A percentile compares a stretch with the other conserved stretches of the same genome.
Conservation (phyloP, 1,284 basidiomycete species). For the Trametes hirsuta region DNA sequence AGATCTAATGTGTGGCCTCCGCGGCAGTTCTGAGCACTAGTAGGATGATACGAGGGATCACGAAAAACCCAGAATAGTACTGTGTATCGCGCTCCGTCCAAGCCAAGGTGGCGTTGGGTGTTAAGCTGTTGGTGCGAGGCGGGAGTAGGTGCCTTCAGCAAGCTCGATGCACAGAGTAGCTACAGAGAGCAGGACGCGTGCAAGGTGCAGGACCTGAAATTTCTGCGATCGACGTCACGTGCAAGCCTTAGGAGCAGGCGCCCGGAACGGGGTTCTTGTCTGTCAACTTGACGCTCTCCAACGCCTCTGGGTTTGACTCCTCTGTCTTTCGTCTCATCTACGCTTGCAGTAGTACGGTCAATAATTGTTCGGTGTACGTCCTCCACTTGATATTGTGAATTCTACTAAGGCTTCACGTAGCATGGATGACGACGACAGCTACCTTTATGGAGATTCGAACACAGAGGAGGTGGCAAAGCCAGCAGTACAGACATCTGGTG, state of each 20-base stretch:
- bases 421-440: constrained; percentile 76
- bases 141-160: neutral
- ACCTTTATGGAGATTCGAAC: constrained; percentile 65
- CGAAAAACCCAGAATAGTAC: too few species aligned
- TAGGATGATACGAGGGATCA: too few species aligned
- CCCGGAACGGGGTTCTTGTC: constrained; percentile 6
- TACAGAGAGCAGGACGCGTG: neutral
- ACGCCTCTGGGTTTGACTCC: neutral
- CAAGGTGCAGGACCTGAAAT: constrained; percentile 13
- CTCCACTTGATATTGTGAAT: neutral
- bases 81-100: too few species aligned
- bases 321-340: neutral
- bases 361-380: neutral
- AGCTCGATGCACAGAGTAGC: neutral
- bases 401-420: neutral
- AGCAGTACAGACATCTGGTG: constrained; percentile 45
- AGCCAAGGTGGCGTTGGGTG: too few species aligned
- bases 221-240: constrained; percentile 24
- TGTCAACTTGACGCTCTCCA: neutral
- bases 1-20: neutral
- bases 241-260: neutral
- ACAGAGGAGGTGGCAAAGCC: constrained; percentile 39
- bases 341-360: too few species aligned
- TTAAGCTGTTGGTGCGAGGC: neutral
- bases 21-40: too few species aligned